Evolutionary conservation across 108 stramenopile genomes (phyloP).

Genomic region (Cyclotella sp.): DNA sequence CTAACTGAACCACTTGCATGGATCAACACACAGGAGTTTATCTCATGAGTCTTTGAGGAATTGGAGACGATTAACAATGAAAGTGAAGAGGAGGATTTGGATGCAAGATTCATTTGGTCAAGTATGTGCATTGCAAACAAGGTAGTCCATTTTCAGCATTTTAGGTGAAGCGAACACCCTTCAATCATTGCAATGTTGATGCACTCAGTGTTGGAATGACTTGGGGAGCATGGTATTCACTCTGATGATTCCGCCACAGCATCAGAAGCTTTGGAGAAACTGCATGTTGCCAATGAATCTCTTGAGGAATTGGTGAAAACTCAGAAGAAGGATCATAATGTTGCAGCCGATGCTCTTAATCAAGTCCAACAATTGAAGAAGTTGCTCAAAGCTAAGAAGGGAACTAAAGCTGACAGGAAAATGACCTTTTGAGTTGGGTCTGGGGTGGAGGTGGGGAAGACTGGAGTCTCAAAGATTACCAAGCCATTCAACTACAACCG

Average conservation of each 20-base stretch:
- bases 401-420: no score
- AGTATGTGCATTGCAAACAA: constrained; percentile 1
- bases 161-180: background rate
- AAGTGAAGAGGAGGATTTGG: background rate
- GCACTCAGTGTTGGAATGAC: background rate
- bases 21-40: background rate
- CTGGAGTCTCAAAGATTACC: background rate
- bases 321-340: background rate
- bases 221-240: background rate
- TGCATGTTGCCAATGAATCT: no score
- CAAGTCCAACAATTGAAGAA: background rate
- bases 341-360: constrained; percentile 1
- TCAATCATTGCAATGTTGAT: background rate
- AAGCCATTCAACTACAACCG: no score
- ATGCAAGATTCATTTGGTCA: background rate
- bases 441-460: no score
- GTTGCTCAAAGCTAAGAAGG: background rate
- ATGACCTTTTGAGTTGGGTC: no score
- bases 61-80: background rate
- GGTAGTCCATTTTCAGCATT: background rate
- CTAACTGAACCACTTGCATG: background rate
- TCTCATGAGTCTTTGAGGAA: background rate
- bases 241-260: background rate
- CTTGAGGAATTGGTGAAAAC: background rate
- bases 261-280: background rate